Base-by-base conservation (phyloP, 495 filamentous ascomycete genomes). In the Penicillium manginii region DNA sequence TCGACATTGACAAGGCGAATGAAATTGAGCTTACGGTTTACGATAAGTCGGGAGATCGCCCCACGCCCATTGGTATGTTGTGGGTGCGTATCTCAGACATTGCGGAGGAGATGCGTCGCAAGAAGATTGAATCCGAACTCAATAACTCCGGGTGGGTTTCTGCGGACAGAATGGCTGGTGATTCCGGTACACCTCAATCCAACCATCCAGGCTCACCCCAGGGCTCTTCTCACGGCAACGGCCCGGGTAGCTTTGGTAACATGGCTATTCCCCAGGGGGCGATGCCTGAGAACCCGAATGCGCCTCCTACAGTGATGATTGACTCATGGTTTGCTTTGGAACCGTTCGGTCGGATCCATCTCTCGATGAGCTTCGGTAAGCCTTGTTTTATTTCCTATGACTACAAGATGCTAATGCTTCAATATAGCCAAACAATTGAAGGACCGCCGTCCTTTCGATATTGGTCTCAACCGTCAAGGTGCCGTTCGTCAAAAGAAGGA, bases 31-130 rank as follows among this genome's bases (percentile, higher is more conserved):
- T 99, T 45, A 97, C 91, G 0, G 93, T 98, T 31, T 99, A 98
- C 72, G 94, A 99, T 68, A 97, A 96, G 75, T 74, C 82, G 8
- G 87, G 89, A 61, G 92, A 96, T 57, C 89, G 96, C 63, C 88
- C 93, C 2, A 83, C 96, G 46, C 94, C 94, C 37, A 96, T 99
- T 61, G 94, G 89, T 54, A 87, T 99, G 83, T 81, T 97, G 6
- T 99, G 94, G 94, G 83, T 99, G 59, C 83, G 94, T 42, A 93
- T 99, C 67, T 93, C 96, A 37, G 94, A 99, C 72, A 96, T 99
- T 60, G 91, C 89, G 23, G 94, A 99, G 65, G 94, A 98, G 73
- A 93, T 98, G 82, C 89, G 94, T 62, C 89, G 92, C 50, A 98
- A 97, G 81, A 97, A 90, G 78, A 92, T 99, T 59, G 96, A 98